phyloP scores from a whole-genome alignment of 2,329 filamentous ascomycete genomes.

The Ascochyta rabiei region DNA sequence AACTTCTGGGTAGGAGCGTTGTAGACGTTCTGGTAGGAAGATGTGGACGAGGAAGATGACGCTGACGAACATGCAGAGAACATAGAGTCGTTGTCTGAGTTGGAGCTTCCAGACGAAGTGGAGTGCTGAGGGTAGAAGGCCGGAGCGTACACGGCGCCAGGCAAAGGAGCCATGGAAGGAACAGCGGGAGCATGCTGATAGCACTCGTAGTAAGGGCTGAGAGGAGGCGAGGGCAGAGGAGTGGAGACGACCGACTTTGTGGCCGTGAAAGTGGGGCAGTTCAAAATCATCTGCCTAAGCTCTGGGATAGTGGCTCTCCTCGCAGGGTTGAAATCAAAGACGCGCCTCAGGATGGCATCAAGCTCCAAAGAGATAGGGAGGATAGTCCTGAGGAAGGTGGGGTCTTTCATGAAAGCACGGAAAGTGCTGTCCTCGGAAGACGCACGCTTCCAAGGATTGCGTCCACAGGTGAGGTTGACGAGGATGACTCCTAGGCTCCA shows the following conservation, averaged over 20 bases:
- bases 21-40: constrained; percentile 43
- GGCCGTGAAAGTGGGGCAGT: constrained; percentile 75
- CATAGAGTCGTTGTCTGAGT: constrained; percentile 49
- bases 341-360: constrained; percentile 82
- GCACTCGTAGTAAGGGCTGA: constrained; percentile 46
- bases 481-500: constrained; percentile 99
- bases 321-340: constrained; percentile 86
- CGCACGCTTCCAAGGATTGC: constrained; percentile 98
- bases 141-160: constrained; percentile 39
- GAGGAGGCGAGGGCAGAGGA: constrained; percentile 52
- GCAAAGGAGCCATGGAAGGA: constrained; percentile 41
- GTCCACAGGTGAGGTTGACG: constrained; percentile 95
- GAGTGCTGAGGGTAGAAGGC: constrained; percentile 40
- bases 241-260: constrained; percentile 51
- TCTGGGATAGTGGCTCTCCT: constrained; percentile 82
- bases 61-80: constrained; percentile 48
- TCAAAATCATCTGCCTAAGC: constrained; percentile 75
- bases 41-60: constrained; percentile 45
- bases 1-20: constrained; percentile 35
- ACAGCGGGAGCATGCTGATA: constrained; percentile 38
- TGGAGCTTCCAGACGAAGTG: constrained; percentile 45
- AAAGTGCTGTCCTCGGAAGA: constrained; percentile 94
- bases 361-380: constrained; percentile 88
- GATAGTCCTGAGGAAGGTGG: constrained; percentile 89
- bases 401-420: constrained; percentile 83